Percentiles rank a stretch among this genome's conserved stretches.
These are phyloP conservation scores for Silene coronaria DNA, from an alignment of 179 eudicot species.

Conservation along the genomic window DNA sequence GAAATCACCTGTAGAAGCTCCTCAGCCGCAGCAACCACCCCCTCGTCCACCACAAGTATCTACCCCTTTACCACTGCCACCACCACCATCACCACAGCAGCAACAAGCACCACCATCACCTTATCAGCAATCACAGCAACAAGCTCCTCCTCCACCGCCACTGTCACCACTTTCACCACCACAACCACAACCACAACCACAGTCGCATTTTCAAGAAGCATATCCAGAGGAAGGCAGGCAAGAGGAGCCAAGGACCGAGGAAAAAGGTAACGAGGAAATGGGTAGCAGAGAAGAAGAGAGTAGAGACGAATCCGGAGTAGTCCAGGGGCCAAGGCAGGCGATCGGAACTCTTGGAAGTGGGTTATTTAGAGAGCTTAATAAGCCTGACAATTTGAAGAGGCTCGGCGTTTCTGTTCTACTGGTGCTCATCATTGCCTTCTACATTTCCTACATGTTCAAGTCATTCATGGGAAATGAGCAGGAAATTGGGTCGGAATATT, in stretches of 20 bases:
- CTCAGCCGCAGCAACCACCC: conserved; percentile 5
- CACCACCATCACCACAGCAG: neutral
- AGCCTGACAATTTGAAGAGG: conserved; percentile 30
- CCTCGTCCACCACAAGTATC: neutral
- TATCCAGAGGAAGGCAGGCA: neutral
- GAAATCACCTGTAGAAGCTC: conserved; percentile 16
- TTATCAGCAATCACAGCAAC: conserved; percentile 9
- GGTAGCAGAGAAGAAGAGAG: conserved; percentile 12
- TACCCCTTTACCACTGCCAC: neutral
- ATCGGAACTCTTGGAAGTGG: conserved; percentile 5
- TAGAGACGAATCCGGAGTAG: neutral
- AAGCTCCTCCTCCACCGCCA: neutral
- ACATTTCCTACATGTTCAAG: conserved; percentile 26
- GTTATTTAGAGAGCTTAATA: conserved; percentile 32
- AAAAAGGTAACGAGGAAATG: neutral
- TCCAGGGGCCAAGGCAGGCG: neutral
- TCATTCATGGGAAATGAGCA: conserved; percentile 21
- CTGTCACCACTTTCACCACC: neutral
- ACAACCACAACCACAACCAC: neutral
- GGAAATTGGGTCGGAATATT: neutral
- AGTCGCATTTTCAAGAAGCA: neutral
- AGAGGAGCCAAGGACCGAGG: neutral
- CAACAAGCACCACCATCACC: conserved; percentile 8
- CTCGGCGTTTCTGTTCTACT: conserved; percentile 28
- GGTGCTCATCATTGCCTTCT: conserved; percentile 34